Percentiles rank a stretch among this genome's conserved stretches.
These are phyloP conservation scores for Fusarium foetens DNA, from an alignment of 2,329 filamentous ascomycete genomes.

Conservation along the genomic window DNA sequence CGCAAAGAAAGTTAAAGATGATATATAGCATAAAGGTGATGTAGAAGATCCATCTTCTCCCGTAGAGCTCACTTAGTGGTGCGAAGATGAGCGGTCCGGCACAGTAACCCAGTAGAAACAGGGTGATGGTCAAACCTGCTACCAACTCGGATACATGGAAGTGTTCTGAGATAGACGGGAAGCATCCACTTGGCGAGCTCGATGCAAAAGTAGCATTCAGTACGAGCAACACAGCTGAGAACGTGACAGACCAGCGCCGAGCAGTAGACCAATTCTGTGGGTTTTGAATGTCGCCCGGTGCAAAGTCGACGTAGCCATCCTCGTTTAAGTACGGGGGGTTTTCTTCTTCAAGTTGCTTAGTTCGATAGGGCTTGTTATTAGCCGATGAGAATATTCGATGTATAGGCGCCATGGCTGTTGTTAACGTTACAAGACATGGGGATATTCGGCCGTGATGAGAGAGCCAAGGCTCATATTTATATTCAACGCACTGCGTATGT, in stretches of 20 bases:
- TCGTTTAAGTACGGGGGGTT: slow-evolving; percentile 17
- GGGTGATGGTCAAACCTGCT: slow-evolving; percentile 27
- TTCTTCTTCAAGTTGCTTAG: slow-evolving; percentile 17
- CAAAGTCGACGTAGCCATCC: slow-evolving; percentile 22
- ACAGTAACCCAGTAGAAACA: slow-evolving; percentile 54
- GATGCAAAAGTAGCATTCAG: slow-evolving; percentile 29
- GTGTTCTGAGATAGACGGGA: slow-evolving; percentile 17
- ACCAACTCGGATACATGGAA: slow-evolving; percentile 24
- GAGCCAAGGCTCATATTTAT: slow-evolving; percentile 5
- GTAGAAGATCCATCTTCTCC: slow-evolving; percentile 67
- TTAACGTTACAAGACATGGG: neutral
- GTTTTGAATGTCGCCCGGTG: slow-evolving; percentile 7
- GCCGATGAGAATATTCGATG: slow-evolving; percentile 24
- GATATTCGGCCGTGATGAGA: neutral
- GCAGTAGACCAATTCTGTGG: slow-evolving; percentile 17
- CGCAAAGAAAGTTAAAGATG: slow-evolving; percentile 80
- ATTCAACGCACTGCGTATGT: neutral
- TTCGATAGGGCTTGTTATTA: slow-evolving; percentile 26
- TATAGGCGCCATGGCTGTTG: slow-evolving; percentile 19
- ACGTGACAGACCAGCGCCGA: slow-evolving; percentile 9
- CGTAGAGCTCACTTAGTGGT: slow-evolving; percentile 77
- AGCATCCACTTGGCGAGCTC: slow-evolving; percentile 23
- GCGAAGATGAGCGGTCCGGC: slow-evolving; percentile 79
- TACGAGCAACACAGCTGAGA: slow-evolving; percentile 19
- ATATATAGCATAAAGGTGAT: slow-evolving; percentile 72